Conservation (phyloP, 169 alveolate species). For the Cystoisospora suis region DNA sequence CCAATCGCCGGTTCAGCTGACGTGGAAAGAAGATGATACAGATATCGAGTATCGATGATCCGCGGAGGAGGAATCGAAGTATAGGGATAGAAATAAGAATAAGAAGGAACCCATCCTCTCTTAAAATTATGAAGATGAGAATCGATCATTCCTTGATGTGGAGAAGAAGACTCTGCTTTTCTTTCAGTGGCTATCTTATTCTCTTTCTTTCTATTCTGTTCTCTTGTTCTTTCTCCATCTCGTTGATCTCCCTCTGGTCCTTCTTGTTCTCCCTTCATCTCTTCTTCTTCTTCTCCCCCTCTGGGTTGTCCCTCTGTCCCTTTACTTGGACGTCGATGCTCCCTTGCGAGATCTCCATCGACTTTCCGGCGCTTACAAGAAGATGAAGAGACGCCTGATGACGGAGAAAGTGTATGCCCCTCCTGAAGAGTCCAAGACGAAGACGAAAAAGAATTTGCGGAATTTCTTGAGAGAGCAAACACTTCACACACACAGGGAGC, state of each 20-base stretch:
- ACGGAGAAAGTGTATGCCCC: background rate
- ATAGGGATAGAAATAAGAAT: background rate
- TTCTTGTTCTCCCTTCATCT: background rate
- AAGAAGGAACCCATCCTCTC: background rate
- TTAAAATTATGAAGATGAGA: background rate
- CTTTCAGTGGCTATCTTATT: background rate
- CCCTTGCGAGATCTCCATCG: background rate
- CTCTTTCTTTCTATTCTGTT: background rate
- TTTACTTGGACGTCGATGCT: background rate
- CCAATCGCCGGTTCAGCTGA: background rate
- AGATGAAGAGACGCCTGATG: background rate
- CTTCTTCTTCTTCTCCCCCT: background rate
- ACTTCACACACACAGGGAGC: constrained; percentile 22
- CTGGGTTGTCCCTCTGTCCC: background rate
- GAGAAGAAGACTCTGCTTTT: background rate
- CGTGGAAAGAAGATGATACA: background rate
- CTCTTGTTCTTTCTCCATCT: background rate
- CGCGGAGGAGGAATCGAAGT: background rate
- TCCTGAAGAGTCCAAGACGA: too few relatives aligned
- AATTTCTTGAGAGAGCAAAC: too few relatives aligned
- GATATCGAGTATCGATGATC: constrained; percentile 6
- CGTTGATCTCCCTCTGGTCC: background rate
- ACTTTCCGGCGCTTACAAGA: background rate
- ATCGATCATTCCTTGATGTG: background rate
- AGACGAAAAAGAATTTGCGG: too few relatives aligned